Percentiles rank a stretch among this genome's conserved stretches.
Conservation (phyloP, 306 rosid species). For the Fagus sylvatica region DNA sequence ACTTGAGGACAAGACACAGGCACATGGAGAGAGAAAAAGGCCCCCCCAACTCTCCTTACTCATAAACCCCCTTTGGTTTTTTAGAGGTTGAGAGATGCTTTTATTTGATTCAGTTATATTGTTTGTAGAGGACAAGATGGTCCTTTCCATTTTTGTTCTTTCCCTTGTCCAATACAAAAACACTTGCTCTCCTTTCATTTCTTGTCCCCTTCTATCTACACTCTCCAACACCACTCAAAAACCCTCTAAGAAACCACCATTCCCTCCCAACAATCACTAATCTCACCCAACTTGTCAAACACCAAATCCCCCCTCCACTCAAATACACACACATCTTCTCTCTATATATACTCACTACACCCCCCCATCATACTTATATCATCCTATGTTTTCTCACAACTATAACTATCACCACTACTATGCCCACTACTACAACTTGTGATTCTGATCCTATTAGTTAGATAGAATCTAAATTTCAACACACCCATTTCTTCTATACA, state of each 20-base stretch:
- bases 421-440: conserved; percentile 15
- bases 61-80: conserved; percentile 21
- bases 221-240: conserved; percentile 15
- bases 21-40: conserved; percentile 63
- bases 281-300: conserved; percentile 44
- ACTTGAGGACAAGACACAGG: conserved; percentile 64
- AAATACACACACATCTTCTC: conserved; percentile 3
- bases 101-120: conserved; percentile 14
- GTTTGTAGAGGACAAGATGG: conserved; percentile 51
- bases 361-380: conserved; percentile 32
- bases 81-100: conserved; percentile 45
- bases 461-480: not conserved
- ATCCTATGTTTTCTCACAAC: not conserved
- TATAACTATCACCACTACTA: not conserved
- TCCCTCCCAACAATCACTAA: not conserved
- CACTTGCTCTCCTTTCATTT: conserved; percentile 27
- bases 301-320: conserved; percentile 30
- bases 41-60: conserved; percentile 19
- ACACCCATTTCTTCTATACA: conserved; percentile 1
- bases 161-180: conserved; percentile 42
- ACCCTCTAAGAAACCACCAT: conserved; percentile 15
- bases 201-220: conserved; percentile 25
- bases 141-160: conserved; percentile 54
- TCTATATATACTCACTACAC: conserved; percentile 55
- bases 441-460: not conserved